Evolutionary conservation across 2,329 filamentous ascomycete genomes (phyloP), one percentile per base, ranked within the genome.

Genomic region (Colletotrichum chrysophilum): DNA sequence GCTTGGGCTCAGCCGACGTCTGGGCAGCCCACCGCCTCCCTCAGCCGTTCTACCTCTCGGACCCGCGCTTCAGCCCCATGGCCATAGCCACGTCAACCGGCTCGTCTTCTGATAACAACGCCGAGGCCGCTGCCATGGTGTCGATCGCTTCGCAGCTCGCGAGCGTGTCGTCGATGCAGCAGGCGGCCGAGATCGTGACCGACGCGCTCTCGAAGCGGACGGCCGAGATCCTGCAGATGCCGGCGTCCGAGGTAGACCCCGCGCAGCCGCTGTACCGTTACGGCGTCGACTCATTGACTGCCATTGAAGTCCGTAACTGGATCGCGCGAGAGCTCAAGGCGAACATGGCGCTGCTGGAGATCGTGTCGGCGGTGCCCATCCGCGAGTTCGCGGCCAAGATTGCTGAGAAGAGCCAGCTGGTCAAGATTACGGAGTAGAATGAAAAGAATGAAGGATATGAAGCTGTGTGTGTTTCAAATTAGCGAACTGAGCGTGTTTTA

Each of bases 51-150:
- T 82, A 86, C 70, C 86, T 88, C 1, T 83, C 85, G 0, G 89
- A 91, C 73, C 88, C 89, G 1, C 91, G 89, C 80, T 91, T 91
- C 55, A 87, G 87, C 75, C 79, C 86, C 28, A 81, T 90, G 6
- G 89, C 90, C 78, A 82, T 88, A 76, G 85, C 84, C 2, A 77
- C 79, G 5, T 79, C 82, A 1, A 80, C 83, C 61, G 73, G 83
- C 30, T n/a, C 38, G 4, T 24, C 67, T 26, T 24, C 16, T 1
- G 43, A 34, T 13, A 28, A 75, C 4, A 66, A 74, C 16, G 75
- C 62, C 5, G 71, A 79, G 5, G 55, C 64, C 13, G 71, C 66
- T 7, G 70, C 16, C 4, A 26, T 38, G 3, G 16, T 52, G 0
- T 52, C 60, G 0, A 26, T 86, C 68, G 84, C 81, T 69, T 77